Evolutionary conservation across 345 rosid genomes (phyloP), one percentile per base, ranked within the genome.

Genomic region (Syzygium grande): DNA sequence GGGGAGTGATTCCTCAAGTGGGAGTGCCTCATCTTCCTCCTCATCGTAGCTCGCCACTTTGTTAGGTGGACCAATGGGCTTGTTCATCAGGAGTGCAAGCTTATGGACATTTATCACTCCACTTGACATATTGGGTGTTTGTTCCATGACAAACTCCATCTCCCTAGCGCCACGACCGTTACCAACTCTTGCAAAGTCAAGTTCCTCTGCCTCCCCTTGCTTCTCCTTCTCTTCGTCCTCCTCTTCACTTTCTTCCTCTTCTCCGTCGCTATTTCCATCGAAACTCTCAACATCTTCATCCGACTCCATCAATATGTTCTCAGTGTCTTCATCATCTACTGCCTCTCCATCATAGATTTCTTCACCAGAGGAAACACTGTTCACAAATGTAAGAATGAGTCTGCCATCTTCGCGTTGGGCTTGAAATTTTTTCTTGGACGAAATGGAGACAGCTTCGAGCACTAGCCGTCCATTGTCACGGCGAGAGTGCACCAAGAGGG

Each of bases 391-490:
- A 46, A 98, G 98, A 38, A 97, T 94, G 73, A 98, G 97, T 43
- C 98, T 98, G 61, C 99, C 99, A 63, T 95, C 92, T 52, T 93
- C 92, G 34, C 99, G 97, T 86, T 92, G 92, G 53, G 98, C 98
- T n/a, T 88, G 91, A 92, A 98, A 97, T 86, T 95, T 94, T 90
- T 91, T 93, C 85, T 92, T 92, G 1, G 98, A 89, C 34, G 97
- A 88, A 91, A 95, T 89, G 34, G 97, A 93, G 87, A 98, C 95
- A 41, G 98, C 99, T 88, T 98, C 97, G 27, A 98, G 94, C 90
- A 98, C 98, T 92, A 98, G 87, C 54, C 98, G 91, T 1, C 99
- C 99, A 87, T 95, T 95, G 88, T 94, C 94, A 12, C 99, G 98
- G 87, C 91, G 94, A 87, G 96, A 92, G 92, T 91, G 94, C 96